Conservation (phyloP, 2,329 filamentous ascomycete genomes). For the Aspergillus jensenii region DNA sequence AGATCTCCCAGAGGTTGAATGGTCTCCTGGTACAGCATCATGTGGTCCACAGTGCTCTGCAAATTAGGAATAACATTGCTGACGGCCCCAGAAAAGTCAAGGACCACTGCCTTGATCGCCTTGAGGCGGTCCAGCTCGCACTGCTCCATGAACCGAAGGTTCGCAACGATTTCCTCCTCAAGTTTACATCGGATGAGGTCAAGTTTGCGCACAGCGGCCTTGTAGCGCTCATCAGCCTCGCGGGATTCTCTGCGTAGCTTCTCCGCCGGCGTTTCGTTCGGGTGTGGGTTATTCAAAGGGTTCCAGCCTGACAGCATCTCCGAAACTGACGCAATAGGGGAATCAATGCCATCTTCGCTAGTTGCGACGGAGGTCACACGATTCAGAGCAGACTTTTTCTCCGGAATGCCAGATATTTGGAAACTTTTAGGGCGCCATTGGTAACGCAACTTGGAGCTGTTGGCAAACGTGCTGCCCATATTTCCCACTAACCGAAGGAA, state of each 20-base stretch:
- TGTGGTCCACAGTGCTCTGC: conserved; percentile 94
- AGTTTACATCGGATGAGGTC: conserved; percentile 89
- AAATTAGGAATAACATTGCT: conserved; percentile 97
- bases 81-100: conserved; percentile 96
- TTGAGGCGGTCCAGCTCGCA: conserved; percentile 95
- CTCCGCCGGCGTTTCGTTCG: conserved; percentile 90
- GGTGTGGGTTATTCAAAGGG: conserved; percentile 80
- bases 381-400: conserved; percentile 74
- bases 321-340: conserved; percentile 78
- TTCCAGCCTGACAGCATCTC: conserved; percentile 94
- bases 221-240: conserved; percentile 93
- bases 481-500: conserved; percentile 90
- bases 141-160: conserved; percentile 93
- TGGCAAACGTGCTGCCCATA: conserved; percentile 92
- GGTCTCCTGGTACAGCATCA: conserved; percentile 99
- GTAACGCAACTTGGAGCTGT: conserved; percentile 96
- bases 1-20: conserved; percentile 91
- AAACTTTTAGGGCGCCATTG: conserved; percentile 95
- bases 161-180: conserved; percentile 91
- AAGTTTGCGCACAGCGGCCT: conserved; percentile 77
- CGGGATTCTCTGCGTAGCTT: conserved; percentile 82
- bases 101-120: conserved; percentile 95
- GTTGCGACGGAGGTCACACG: conserved; percentile 73
- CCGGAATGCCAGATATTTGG: conserved; percentile 79
- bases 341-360: conserved; percentile 64